Base-by-base conservation (phyloP, 768 basidiomycete species). In the Suillus decipiens region DNA sequence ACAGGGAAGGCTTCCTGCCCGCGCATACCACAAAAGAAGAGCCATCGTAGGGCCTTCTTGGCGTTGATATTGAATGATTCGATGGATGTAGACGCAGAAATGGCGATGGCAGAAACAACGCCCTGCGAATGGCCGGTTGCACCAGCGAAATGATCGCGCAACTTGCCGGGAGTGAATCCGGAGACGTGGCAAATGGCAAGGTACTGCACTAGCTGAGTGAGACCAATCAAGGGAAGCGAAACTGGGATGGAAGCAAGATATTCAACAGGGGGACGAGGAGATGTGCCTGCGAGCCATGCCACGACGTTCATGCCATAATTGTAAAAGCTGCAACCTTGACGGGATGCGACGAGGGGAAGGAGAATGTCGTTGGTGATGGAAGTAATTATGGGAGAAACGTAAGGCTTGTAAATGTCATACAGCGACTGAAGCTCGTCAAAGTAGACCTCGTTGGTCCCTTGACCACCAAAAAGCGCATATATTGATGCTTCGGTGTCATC, bases 51-150 rank as follows among this genome's bases (percentile, higher is more conserved):
- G 39, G 94, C 93, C 75, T 96, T 96, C 72, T 82, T 79, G 10
- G 87, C 82, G 77, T 97, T 96, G 63, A 77, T 77, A 61, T 84
- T 79, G 76, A 94, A 92, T 3, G 89, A 87, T 54, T 89, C 88
- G 64, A 88, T 87, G 31, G 88, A 86, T 19, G 81, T 81, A 5
- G 95, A 94, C 5, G 92, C 87, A 8, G 96, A 84, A 70, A 98
- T 87, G 43, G 86, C 89, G 59, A 96, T 85, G n/a, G 97, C 97
- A 14, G 96, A 93, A 55, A 97, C 89, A 69, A 99, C 87, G 67
- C 97, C 97, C 76, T 99, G 96, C 2, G 96, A 98, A 78, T 99
- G 97, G 37, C 97, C 97, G 17, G 97, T 99, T 2, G 95, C 87
- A 39, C 96, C 96, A 11, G 86, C 81, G 61, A 99, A 83, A 53